phyloP scores from a whole-genome alignment of 306 rosid species.

The Citrullus colocynthis region DNA sequence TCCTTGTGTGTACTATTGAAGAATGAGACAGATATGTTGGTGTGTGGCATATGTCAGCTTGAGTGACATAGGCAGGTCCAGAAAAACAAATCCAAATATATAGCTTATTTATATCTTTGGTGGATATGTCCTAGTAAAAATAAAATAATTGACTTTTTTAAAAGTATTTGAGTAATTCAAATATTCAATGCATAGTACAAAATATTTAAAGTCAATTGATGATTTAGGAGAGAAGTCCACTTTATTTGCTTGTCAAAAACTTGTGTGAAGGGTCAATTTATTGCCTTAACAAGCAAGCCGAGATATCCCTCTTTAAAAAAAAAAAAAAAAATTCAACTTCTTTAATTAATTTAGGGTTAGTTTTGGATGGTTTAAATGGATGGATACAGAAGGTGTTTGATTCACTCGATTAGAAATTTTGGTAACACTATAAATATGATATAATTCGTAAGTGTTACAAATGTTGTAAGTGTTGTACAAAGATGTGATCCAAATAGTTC shows the following conservation, averaged over 20 bases:
- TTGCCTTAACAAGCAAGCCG: neutral
- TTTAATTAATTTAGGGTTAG: no score
- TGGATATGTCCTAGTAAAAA: neutral
- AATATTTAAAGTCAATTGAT: neutral
- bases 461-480: no score
- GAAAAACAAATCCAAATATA: no score
- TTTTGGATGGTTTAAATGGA: no score
- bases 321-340: no score
- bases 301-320: neutral
- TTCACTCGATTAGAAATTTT: no score
- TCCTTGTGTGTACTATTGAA: neutral
- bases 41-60: neutral
- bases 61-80: neutral
- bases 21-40: neutral
- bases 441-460: no score
- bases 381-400: no score
- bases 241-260: neutral
- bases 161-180: neutral
- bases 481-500: no score
- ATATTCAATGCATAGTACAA: neutral
- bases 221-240: neutral
- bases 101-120: no score
- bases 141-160: neutral
- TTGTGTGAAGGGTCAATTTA: neutral
- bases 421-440: no score